Conservation (phyloP, 306 rosid genomes). For the Quercus rubra region DNA sequence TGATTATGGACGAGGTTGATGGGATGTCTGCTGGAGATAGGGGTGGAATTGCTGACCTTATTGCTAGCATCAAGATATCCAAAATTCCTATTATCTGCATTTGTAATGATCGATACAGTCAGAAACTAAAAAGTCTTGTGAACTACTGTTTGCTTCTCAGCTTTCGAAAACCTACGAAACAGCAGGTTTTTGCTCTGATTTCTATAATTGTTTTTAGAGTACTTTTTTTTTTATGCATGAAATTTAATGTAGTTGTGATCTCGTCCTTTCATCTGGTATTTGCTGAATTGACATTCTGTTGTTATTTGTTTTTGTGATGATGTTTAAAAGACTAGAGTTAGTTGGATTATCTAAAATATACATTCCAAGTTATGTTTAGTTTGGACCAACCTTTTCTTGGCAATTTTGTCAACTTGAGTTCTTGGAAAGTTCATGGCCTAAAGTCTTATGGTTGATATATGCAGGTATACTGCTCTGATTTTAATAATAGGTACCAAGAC, state of each 20-base stretch:
- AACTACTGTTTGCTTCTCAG: slow-evolving; percentile 90
- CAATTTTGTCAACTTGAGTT: background rate
- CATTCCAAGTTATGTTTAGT: background rate
- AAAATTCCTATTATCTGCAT: slow-evolving; percentile 96
- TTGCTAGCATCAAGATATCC: slow-evolving; percentile 84
- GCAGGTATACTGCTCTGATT: background rate
- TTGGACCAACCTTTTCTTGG: background rate
- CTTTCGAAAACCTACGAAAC: slow-evolving; percentile 95
- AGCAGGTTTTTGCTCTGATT: slow-evolving; percentile 56
- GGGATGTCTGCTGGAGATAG: slow-evolving; percentile 99
- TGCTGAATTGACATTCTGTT: background rate
- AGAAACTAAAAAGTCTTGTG: slow-evolving; percentile 91
- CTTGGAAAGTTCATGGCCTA: background rate
- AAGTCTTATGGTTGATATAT: background rate
- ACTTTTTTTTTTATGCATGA: background rate
- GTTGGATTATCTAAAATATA: background rate
- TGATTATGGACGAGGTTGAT: slow-evolving; percentile 98
- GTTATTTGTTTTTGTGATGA: background rate
- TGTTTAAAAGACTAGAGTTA: background rate
- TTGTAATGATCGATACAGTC: slow-evolving; percentile 98
- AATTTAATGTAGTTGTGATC: slow-evolving; percentile 8
- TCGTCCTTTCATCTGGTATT: background rate
- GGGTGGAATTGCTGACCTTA: slow-evolving; percentile 96
- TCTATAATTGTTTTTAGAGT: background rate
- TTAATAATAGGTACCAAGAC: background rate